Percentiles rank a stretch among this genome's conserved stretches.
These are phyloP conservation scores for Citrullus mucosospermus DNA, from an alignment of 306 rosid species.

Conservation along the genomic window DNA sequence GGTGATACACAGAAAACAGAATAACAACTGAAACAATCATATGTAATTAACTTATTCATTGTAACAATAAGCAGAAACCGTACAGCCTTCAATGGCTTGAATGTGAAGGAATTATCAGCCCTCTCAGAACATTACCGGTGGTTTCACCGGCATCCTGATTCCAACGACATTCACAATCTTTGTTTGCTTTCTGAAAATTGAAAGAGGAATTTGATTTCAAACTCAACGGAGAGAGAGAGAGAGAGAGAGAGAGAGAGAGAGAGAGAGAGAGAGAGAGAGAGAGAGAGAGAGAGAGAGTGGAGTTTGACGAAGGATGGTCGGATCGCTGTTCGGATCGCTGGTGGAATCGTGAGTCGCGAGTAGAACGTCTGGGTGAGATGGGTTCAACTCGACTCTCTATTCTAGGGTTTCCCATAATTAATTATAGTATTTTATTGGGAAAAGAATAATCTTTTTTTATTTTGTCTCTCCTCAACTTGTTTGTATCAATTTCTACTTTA, in stretches of 20 bases:
- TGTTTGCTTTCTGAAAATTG: not conserved
- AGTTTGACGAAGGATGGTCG: conserved; percentile 4
- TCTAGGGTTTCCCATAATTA: not conserved
- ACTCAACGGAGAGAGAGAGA: conserved; percentile 7
- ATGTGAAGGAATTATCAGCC: not conserved
- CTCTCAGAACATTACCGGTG: not conserved
- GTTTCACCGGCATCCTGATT: not conserved
- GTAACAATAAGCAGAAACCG: not conserved
- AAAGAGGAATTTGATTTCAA: not conserved
- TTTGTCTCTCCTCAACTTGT: no score
- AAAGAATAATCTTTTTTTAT: not conserved
- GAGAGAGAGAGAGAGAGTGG: not conserved
- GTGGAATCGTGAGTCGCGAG: conserved; percentile 15
- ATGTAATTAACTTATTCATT: not conserved
- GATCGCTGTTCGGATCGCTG: conserved; percentile 11
- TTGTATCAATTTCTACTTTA: no score
- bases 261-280: not conserved
- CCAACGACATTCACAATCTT: not conserved
- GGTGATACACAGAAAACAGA: not conserved
- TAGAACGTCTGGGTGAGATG: conserved; percentile 15
- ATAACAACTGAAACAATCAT: not conserved
- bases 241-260: conserved; percentile 10
- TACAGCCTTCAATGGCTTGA: not conserved
- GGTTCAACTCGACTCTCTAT: conserved; percentile 8
- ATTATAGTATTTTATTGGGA: not conserved